Evolutionary conservation across 805 yeast species (phyloP), one percentile per base, ranked within the genome.

Genomic region (Vanderwaltozyma tropicalis): DNA sequence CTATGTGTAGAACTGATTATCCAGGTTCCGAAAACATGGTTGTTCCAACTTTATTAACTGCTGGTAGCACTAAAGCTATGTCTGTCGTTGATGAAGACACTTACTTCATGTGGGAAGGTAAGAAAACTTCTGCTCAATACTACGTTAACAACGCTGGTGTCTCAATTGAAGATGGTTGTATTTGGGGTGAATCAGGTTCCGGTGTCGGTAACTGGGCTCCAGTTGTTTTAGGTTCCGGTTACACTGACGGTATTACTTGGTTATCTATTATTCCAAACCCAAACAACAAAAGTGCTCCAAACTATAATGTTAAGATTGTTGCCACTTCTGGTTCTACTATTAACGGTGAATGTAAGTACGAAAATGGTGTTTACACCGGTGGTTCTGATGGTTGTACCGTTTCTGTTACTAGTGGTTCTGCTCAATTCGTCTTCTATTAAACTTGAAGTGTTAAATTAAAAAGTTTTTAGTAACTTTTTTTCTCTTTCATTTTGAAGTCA

Each of bases 21-120:
- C 98, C 98, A 58, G 98, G 98, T 69, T 80, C 96, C 47, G 98
- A 89, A 71, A 87, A 87, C 75, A 92, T 89, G 97, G 94, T 80
- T 49, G 73, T 89, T 45, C 97, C 98, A 62, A 88, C 97, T 43
- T 68, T 75, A 45, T 81, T 88, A 37, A 62, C 60, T 25, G 82
- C 80, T 42, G 95, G 95, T 52, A 53, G 67, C 28, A 50, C 72
- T 28, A 62, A 71, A 55, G 80, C 81, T 41, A 67, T 87, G 50
- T 71, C 95, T 38, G 94, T 81, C 49, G 96, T 88, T 46, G 72
- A 86, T 63, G 74, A 77, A 59, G 80, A 68, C 48, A 54, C 69
- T 46, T 89, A 89, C 74, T 92, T 76, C 76, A 60, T 59, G 41
- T 88, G 96, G 96, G 50, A 67, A 56, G 94, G 94, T 40, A 69